These are phyloP conservation scores for Phanerochaete carnosa DNA, from an alignment of 768 basidiomycete species.

Conservation along the genomic window DNA sequence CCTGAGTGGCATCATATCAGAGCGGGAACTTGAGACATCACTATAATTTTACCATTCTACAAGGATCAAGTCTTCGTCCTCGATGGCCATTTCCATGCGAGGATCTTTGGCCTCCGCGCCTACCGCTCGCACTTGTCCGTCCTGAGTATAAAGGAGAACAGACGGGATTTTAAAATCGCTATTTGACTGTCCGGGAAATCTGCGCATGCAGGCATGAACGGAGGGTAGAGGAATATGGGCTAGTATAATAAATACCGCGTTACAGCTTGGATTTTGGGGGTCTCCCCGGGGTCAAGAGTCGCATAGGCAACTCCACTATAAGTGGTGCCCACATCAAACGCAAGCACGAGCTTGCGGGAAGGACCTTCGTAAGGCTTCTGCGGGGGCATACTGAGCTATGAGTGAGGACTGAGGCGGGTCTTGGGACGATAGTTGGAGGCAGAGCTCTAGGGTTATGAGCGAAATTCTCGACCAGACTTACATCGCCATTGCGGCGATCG, in stretches of 20 bases:
- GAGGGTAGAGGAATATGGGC: neutral
- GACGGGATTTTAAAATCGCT: slow-evolving; percentile 47
- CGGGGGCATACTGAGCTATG: neutral
- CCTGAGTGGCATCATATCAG: neutral
- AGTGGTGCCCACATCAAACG: slow-evolving; percentile 51
- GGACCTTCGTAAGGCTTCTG: neutral
- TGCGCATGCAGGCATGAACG: slow-evolving; percentile 7
- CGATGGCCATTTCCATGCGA: slow-evolving; percentile 34
- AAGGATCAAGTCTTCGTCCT: slow-evolving; percentile 31
- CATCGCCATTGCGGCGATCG: neutral
- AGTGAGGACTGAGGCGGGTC: neutral
- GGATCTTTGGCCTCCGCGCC: slow-evolving; percentile 44
- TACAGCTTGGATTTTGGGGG: slow-evolving; percentile 44
- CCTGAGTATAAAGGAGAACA: slow-evolving; percentile 42
- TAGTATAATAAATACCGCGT: slow-evolving; percentile 16
- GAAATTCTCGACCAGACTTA: neutral
- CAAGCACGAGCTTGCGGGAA: neutral
- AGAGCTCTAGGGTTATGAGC: neutral
- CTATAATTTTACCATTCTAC: slow-evolving; percentile 11
- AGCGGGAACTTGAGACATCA: neutral
- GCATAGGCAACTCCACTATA: slow-evolving; percentile 49
- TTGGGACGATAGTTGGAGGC: neutral
- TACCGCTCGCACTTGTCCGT: slow-evolving; percentile 36
- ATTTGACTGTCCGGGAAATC: slow-evolving; percentile 39
- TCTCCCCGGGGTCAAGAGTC: slow-evolving; percentile 33